Evolutionary conservation across 352 stramenopile species (phyloP).

Genomic region (Pythium myriotylum): DNA sequence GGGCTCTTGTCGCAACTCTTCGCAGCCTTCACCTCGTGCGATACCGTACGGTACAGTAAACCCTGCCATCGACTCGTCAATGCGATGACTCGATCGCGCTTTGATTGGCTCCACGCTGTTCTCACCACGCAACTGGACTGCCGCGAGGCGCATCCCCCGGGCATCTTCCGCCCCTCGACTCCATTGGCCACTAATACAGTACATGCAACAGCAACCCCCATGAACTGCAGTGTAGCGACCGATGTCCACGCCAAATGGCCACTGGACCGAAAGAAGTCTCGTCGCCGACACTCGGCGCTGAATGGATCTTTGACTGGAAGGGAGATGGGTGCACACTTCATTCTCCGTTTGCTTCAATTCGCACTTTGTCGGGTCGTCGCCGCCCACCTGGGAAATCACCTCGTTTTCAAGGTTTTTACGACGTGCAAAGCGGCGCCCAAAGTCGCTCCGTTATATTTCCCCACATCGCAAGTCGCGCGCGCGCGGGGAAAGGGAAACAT

Average conservation of each 20-base stretch:
- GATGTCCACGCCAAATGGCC: too few relatives aligned
- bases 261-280: too few relatives aligned
- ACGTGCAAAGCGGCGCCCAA: neutral
- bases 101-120: conserved; percentile 7
- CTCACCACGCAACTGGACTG: too few relatives aligned
- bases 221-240: too few relatives aligned
- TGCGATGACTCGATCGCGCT: neutral
- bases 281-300: too few relatives aligned
- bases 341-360: conserved; percentile 8
- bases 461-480: neutral
- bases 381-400: conserved; percentile 1
- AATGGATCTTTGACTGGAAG: neutral
- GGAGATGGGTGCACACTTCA: conserved; percentile 1
- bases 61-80: too few relatives aligned
- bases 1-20: neutral
- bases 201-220: too few relatives aligned
- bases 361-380: conserved; percentile 1
- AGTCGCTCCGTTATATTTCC: neutral
- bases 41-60: too few relatives aligned
- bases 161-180: too few relatives aligned
- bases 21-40: conserved; percentile 1
- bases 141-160: too few relatives aligned
- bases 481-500: conserved; percentile 2
- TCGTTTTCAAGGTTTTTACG: conserved; percentile 11
- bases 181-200: too few relatives aligned